Conservation (phyloP, 2,329 filamentous ascomycete genomes). For the Colletotrichum limetticola region DNA sequence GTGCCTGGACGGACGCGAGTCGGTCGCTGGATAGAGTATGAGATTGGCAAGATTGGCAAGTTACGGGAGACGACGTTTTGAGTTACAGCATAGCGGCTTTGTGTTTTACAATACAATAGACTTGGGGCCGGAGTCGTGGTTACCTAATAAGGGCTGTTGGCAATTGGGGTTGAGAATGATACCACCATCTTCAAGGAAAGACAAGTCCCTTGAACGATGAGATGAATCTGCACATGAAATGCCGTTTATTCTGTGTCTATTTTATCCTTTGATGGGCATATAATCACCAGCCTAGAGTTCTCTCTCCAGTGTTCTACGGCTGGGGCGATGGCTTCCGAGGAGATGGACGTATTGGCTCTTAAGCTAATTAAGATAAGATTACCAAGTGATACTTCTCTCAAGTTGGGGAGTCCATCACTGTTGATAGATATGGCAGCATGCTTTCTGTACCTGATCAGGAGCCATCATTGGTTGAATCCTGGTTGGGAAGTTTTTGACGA, state of each 20-base stretch:
- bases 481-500: too few species aligned
- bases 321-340: too few species aligned
- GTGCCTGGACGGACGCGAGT: constrained; percentile 75
- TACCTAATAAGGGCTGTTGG: neutral
- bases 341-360: too few species aligned
- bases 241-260: neutral
- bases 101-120: neutral
- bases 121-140: neutral
- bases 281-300: too few species aligned
- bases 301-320: too few species aligned
- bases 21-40: constrained; percentile 90
- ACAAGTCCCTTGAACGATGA: neutral
- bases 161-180: neutral
- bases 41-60: constrained; percentile 70
- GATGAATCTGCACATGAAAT: neutral
- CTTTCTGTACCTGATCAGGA: too few species aligned
- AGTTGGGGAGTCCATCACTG: too few species aligned
- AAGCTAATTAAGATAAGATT: too few species aligned
- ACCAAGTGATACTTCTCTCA: too few species aligned
- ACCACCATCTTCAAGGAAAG: neutral
- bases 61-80: constrained; percentile 72
- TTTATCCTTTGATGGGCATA: too few species aligned
- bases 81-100: constrained; percentile 4
- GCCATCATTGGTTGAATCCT: too few species aligned
- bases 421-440: too few species aligned